These are phyloP conservation scores for Populus pruinosa DNA, from an alignment of 345 rosid species.

Conservation along the genomic window DNA sequence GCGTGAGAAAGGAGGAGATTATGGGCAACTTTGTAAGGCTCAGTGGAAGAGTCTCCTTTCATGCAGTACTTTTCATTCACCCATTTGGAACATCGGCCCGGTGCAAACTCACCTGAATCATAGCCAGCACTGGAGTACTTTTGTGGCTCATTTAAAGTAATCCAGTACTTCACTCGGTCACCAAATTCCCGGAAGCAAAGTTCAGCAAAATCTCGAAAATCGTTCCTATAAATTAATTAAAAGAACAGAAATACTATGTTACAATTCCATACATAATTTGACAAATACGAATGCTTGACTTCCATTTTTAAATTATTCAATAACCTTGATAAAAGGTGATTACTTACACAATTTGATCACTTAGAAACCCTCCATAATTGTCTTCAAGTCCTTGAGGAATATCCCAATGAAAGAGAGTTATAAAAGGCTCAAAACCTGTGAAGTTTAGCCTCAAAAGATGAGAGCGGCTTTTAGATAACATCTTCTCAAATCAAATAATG, in stretches of 20 bases:
- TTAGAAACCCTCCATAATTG: not conserved
- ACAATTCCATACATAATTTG: too few relatives aligned
- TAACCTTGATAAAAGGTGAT: too few relatives aligned
- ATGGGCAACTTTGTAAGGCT: too few relatives aligned
- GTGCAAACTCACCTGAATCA: conserved; percentile 33
- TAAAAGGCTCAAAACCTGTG: conserved; percentile 5
- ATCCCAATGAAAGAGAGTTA: conserved; percentile 1
- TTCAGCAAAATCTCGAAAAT: not conserved
- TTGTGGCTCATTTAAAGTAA: conserved; percentile 5
- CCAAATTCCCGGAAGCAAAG: conserved; percentile 3
- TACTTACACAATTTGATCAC: not conserved
- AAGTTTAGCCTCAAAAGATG: too few relatives aligned
- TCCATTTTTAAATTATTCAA: too few relatives aligned
- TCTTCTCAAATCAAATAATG: too few relatives aligned
- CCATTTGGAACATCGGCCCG: conserved; percentile 13
- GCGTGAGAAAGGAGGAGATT: conserved; percentile 6
- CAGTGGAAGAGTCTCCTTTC: too few relatives aligned
- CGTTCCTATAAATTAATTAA: not conserved
- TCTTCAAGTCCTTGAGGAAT: not conserved
- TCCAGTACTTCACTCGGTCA: conserved; percentile 9
- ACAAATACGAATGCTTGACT: too few relatives aligned
- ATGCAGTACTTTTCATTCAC: too few relatives aligned
- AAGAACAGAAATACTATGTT: too few relatives aligned
- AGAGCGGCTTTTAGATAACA: too few relatives aligned
- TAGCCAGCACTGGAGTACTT: conserved; percentile 16